A percentile compares a stretch with the other conserved stretches of the same genome.
Conservation (phyloP, 495 filamentous ascomycete species). For the Talaromyces wortmannii region DNA sequence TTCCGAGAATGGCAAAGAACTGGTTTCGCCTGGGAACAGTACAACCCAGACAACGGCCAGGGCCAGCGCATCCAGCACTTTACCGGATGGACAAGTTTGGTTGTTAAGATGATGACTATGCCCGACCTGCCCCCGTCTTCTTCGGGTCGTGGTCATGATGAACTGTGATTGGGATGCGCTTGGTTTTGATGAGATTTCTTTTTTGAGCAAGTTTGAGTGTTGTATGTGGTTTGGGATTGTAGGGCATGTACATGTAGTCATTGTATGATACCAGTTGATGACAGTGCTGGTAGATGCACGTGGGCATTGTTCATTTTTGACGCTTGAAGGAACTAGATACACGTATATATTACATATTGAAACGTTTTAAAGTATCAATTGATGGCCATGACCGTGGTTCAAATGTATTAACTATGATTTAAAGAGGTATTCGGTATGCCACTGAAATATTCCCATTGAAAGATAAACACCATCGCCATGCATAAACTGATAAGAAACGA, state of each 20-base stretch:
- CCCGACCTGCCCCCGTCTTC: conserved; percentile 40
- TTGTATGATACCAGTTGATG: background rate
- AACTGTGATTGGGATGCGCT: conserved; percentile 26
- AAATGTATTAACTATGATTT: too few species aligned
- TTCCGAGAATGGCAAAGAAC: conserved; percentile 83
- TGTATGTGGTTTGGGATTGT: background rate
- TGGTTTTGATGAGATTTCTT: background rate
- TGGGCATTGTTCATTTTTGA: background rate
- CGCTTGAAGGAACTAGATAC: background rate
- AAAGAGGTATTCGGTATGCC: background rate
- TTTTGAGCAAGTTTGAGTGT: background rate
- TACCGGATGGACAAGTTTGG: conserved; percentile 94
- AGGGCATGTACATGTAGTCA: background rate
- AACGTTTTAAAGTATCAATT: too few species aligned
- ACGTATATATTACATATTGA: too few species aligned
- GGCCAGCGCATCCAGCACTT: conserved; percentile 97
- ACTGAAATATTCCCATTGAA: background rate
- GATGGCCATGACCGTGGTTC: too few species aligned
- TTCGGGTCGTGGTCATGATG: conserved; percentile 27
- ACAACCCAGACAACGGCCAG: conserved; percentile 84
- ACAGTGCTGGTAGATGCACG: background rate
- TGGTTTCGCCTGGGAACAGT: conserved; percentile 98
- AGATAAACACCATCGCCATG: conserved; percentile 2
- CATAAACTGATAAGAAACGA: background rate
- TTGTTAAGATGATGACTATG: conserved; percentile 97